A percentile compares a stretch with the other conserved stretches of the same genome.
Evolutionary conservation across 2,329 filamentous ascomycete species (phyloP).

Genomic region (Talaromyces sp.): DNA sequence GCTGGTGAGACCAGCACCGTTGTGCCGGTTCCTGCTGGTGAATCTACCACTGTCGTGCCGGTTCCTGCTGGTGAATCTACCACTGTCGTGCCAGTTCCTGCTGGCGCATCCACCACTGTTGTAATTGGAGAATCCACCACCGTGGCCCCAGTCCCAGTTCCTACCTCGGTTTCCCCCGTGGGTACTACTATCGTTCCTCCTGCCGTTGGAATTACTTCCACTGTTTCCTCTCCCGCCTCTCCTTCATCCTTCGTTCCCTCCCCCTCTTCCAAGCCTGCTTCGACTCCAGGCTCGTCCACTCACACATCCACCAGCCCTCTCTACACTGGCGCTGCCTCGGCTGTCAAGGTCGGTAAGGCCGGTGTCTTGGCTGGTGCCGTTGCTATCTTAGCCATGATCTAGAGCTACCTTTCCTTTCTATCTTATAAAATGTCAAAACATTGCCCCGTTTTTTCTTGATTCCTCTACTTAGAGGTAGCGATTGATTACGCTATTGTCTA

Average conservation of each 20-base stretch:
- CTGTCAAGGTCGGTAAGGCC: conserved; percentile 6
- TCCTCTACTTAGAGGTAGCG: conserved; percentile 14
- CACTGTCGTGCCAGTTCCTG: conserved; percentile 6
- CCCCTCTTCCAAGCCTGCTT: neutral
- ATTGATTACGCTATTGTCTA: conserved; percentile 16
- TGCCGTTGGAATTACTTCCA: neutral
- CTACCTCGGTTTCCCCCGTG: neutral
- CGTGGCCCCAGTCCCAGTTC: neutral
- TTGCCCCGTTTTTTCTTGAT: neutral
- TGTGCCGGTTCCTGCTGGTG: neutral
- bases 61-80: neutral
- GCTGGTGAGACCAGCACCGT: neutral
- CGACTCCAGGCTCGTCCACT: conserved; percentile 4
- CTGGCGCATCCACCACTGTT: neutral
- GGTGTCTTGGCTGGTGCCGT: conserved; percentile 7
- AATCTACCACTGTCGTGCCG: conserved; percentile 1
- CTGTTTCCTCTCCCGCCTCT: neutral
- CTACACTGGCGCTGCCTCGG: conserved; percentile 12
- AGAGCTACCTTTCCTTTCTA: neutral
- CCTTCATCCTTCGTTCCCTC: neutral
- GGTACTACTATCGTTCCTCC: conserved; percentile 5
- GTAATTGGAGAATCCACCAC: neutral
- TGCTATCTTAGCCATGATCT: conserved; percentile 13
- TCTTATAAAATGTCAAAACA: neutral
- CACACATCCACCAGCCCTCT: conserved; percentile 7